phyloP scores from a whole-genome alignment of 768 basidiomycete genomes.

The Leccinum imitatum region DNA sequence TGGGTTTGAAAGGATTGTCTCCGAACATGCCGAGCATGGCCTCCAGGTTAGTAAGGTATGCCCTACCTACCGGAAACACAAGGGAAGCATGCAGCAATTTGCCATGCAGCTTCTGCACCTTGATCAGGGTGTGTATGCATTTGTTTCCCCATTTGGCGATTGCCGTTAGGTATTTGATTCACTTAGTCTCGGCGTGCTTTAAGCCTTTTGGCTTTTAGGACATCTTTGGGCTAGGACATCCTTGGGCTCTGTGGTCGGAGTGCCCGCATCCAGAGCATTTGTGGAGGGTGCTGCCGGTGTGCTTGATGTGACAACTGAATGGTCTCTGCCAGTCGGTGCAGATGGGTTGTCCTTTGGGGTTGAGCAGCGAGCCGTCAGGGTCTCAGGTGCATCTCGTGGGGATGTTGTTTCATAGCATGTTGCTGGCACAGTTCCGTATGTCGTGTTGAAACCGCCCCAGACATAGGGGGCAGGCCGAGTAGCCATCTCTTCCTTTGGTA shows the following conservation, averaged over 20 bases:
- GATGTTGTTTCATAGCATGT: neutral
- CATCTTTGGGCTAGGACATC: neutral
- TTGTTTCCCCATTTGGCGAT: fast-evolving
- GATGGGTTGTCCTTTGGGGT: neutral
- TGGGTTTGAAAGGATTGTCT: slow-evolving; percentile 32
- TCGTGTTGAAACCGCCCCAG: neutral
- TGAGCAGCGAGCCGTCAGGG: neutral
- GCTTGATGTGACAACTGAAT: neutral
- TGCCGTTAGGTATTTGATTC: neutral
- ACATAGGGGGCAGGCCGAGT: neutral
- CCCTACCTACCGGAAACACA: slow-evolving; percentile 31
- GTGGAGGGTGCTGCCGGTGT: neutral
- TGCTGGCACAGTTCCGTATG: neutral
- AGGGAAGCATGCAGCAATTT: slow-evolving; percentile 28
- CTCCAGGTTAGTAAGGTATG: slow-evolving; percentile 22
- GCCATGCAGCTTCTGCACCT: slow-evolving; percentile 1
- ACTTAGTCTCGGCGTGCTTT: neutral
- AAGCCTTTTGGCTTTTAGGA: neutral
- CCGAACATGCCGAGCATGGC: slow-evolving; percentile 31
- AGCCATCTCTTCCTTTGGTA: neutral
- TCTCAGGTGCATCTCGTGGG: neutral
- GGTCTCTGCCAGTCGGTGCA: neutral
- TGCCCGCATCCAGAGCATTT: neutral
- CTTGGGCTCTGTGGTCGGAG: neutral
- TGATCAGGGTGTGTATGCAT: neutral